Base-by-base conservation (phyloP, 805 yeast genomes). In the Wickerhamomyces strasburgensis region DNA sequence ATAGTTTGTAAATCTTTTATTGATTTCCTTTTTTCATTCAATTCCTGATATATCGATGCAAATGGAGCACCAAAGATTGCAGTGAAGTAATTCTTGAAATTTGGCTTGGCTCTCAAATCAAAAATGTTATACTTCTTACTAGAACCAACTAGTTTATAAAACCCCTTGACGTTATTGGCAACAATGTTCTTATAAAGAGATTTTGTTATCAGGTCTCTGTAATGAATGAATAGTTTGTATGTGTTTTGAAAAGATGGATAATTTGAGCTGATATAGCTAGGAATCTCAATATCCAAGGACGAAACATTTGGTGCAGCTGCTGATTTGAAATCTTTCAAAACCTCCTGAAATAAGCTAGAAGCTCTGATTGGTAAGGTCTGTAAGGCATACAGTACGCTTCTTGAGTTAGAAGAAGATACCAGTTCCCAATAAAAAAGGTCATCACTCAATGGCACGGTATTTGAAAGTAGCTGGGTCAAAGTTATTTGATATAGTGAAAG, bases 391-490 rank as follows among this genome's bases (percentile, higher is more conserved):
- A 69, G 14, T 3, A 52, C 33, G 14, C 59, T 40, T 19, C 63
- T 58, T 14, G 51, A 44, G 3, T 51, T 52, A 5, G 69, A 63
- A 10, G 60, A 47, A 3, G 61, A 46, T 0, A 66, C 51, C 2
- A 54, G 34, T 19, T 73, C 72, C 64, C 70, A 75, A 48, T 74
- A 76, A 23, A 56, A 56, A n/a, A 73, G 45, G 43, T 70, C 72
- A 28, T 65, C 66, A 16, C 57, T 41, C 11, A 73, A 44, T 7
- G 73, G 69, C 5, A 71, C 43, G 2, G 80, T 72, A 13, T 58
- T 55, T 6, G 50, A 48, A 27, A 75, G 49, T 19, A 73, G 46
- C 2, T 53, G 43, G 19, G 64, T 53, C 14, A 64, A 44, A 6
- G 60, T 37, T 14, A 54, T 50, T 14, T 66, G 67, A 39, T 66